A percentile compares a stretch with the other conserved stretches of the same genome.
Evolutionary conservation across 2,329 filamentous ascomycete genomes (phyloP).

Genomic region (Clonostachys sp.): DNA sequence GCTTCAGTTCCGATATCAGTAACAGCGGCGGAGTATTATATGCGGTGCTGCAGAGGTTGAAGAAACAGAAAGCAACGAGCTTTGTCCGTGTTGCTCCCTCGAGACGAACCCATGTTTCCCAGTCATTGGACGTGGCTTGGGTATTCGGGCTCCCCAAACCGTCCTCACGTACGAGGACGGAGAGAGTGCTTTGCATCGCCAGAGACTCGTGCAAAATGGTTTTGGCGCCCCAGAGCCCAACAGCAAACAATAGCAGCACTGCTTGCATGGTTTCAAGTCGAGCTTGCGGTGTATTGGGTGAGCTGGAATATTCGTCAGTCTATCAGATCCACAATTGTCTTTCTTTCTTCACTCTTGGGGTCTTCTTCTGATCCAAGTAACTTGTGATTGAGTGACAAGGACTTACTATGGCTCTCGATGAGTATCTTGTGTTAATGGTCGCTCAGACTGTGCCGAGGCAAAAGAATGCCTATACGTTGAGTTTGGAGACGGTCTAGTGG

Average conservation of each 20-base stretch:
- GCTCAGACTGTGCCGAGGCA: slow-evolving; percentile 51
- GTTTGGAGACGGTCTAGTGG: slow-evolving; percentile 53
- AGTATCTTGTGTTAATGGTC: slow-evolving; percentile 52
- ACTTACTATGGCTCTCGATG: slow-evolving; percentile 57
- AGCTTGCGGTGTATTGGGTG: slow-evolving; percentile 53
- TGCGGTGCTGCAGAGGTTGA: slow-evolving; percentile 57
- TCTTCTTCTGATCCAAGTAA: too few relatives aligned
- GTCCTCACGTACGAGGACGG: slow-evolving; percentile 54
- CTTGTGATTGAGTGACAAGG: not conserved
- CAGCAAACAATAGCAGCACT: slow-evolving; percentile 54
- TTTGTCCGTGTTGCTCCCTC: slow-evolving; percentile 55
- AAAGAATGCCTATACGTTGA: slow-evolving; percentile 54
- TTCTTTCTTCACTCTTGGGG: not conserved
- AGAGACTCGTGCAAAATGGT: slow-evolving; percentile 55
- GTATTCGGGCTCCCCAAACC: slow-evolving; percentile 44
- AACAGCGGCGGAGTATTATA: slow-evolving; percentile 56
- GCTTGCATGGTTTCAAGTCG: slow-evolving; percentile 63
- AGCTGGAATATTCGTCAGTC: slow-evolving; percentile 26
- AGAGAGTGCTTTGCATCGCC: slow-evolving; percentile 54
- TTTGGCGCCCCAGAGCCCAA: slow-evolving; percentile 58
- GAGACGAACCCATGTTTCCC: slow-evolving; percentile 56
- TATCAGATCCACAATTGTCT: not conserved
- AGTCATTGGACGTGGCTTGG: slow-evolving; percentile 40
- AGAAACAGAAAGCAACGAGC: slow-evolving; percentile 56
- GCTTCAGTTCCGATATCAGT: slow-evolving; percentile 54